These are phyloP conservation scores for Botryotinia convoluta DNA, from an alignment of 2,329 filamentous ascomycete genomes.

Conservation along the genomic window DNA sequence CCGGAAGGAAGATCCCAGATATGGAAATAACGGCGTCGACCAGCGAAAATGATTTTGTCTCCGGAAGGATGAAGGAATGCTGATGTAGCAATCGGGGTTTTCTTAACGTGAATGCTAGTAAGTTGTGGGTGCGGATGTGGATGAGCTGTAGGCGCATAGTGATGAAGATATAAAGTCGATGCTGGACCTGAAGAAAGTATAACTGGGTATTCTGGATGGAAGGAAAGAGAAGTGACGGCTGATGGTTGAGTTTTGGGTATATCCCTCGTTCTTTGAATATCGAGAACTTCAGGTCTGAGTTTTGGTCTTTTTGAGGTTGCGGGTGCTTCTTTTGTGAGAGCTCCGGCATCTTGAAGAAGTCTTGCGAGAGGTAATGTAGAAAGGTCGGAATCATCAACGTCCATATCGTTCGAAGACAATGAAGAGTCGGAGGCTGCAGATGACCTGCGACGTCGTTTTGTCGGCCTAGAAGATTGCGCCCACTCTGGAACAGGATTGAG, in stretches of 20 bases:
- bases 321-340: slow-evolving; percentile 52
- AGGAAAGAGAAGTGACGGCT: slow-evolving; percentile 77
- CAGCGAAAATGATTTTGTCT: slow-evolving; percentile 82
- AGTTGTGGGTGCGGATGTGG: slow-evolving; percentile 83
- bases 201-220: slow-evolving; percentile 86
- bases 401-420: slow-evolving; percentile 46
- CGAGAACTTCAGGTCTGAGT: slow-evolving; percentile 80
- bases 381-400: slow-evolving; percentile 56
- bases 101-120: slow-evolving; percentile 82
- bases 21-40: slow-evolving; percentile 88
- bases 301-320: slow-evolving; percentile 61
- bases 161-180: slow-evolving; percentile 83
- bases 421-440: slow-evolving; percentile 46
- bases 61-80: slow-evolving; percentile 72
- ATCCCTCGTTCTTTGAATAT: slow-evolving; percentile 86
- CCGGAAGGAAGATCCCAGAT: slow-evolving; percentile 87
- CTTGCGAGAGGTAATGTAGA: slow-evolving; percentile 74
- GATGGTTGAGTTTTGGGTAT: slow-evolving; percentile 76
- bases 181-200: slow-evolving; percentile 86
- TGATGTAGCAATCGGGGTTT: slow-evolving; percentile 80
- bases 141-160: slow-evolving; percentile 72
- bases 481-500: slow-evolving; percentile 60
- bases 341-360: slow-evolving; percentile 72
- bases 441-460: slow-evolving; percentile 51
- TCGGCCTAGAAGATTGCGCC: slow-evolving; percentile 52